Evolutionary conservation across 2,329 filamentous ascomycete genomes (phyloP).

Genomic region (Aureobasidium sp.): DNA sequence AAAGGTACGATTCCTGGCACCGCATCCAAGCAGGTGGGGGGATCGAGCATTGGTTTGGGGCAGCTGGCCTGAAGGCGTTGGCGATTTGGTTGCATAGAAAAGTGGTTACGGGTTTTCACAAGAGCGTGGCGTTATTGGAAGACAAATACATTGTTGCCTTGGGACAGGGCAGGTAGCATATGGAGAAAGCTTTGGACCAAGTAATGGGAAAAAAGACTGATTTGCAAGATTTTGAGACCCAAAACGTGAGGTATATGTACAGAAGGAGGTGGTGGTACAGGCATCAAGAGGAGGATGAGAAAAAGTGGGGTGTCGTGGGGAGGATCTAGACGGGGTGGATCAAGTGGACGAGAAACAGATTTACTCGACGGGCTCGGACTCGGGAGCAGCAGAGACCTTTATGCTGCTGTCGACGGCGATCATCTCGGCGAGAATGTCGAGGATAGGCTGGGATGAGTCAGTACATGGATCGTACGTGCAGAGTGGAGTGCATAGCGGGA

Average conservation of each 20-base stretch:
- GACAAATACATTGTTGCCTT: neutral
- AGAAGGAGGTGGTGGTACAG: slow-evolving; percentile 15
- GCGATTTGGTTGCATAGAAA: slow-evolving; percentile 61
- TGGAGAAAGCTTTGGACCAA: neutral
- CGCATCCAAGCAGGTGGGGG: slow-evolving; percentile 73
- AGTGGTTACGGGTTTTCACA: neutral
- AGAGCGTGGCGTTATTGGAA: slow-evolving; percentile 7
- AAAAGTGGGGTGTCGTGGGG: neutral
- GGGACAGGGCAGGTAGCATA: neutral
- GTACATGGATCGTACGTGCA: neutral
- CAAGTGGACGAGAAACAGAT: neutral
- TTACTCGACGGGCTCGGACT: slow-evolving; percentile 27
- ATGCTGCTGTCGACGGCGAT: slow-evolving; percentile 77
- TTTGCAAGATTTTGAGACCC: slow-evolving; percentile 10
- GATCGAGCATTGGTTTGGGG: slow-evolving; percentile 76
- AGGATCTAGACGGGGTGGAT: neutral
- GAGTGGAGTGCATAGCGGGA: neutral
- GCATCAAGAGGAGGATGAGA: slow-evolving; percentile 4
- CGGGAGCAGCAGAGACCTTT: slow-evolving; percentile 26
- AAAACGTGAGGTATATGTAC: slow-evolving; percentile 15
- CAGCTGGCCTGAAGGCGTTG: slow-evolving; percentile 76
- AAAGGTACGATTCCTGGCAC: slow-evolving; percentile 73
- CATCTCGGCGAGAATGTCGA: slow-evolving; percentile 96
- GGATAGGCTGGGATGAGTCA: slow-evolving; percentile 57
- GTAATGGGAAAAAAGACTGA: neutral